These are phyloP conservation scores for Rickenella mellea DNA, from an alignment of 768 basidiomycete genomes.

Conservation along the genomic window DNA sequence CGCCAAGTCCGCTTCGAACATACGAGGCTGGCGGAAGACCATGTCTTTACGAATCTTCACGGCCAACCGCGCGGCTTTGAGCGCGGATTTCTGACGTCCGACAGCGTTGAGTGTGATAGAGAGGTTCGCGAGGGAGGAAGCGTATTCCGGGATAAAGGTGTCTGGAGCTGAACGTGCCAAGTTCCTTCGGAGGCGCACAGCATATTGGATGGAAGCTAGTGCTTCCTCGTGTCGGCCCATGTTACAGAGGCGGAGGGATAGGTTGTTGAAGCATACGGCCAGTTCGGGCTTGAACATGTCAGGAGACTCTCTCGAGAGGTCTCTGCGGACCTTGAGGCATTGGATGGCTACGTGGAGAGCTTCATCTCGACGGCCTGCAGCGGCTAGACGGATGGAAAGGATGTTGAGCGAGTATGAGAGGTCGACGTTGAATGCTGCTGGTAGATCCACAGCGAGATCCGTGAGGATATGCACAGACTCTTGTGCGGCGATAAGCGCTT, in stretches of 20 bases:
- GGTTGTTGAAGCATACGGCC: constrained; percentile 3
- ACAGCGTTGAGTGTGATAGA: neutral
- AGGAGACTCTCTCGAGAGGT: constrained; percentile 3
- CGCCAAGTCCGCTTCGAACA: neutral
- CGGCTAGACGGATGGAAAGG: constrained; percentile 2
- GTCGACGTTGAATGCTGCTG: neutral
- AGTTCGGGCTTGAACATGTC: neutral
- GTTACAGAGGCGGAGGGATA: constrained; percentile 5
- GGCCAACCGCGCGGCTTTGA: constrained; percentile 3
- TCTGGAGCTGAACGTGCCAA: neutral
- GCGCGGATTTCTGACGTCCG: constrained; percentile 3
- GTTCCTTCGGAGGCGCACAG: neutral
- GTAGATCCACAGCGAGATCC: neutral
- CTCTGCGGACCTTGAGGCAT: constrained; percentile 1
- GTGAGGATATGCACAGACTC: neutral
- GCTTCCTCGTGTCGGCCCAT: constrained; percentile 5
- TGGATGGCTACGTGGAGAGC: constrained; percentile 4
- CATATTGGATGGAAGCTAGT: constrained; percentile 2
- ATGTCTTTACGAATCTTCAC: constrained; percentile 1
- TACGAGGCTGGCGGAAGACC: too few species aligned
- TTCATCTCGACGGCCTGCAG: constrained; percentile 1
- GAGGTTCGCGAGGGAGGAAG: constrained; percentile 1
- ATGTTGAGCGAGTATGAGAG: constrained; percentile 1
- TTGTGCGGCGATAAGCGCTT: neutral
- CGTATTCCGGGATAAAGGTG: constrained; percentile 1